Conservation (phyloP, 768 basidiomycete species). For the Calocera viscosa region DNA sequence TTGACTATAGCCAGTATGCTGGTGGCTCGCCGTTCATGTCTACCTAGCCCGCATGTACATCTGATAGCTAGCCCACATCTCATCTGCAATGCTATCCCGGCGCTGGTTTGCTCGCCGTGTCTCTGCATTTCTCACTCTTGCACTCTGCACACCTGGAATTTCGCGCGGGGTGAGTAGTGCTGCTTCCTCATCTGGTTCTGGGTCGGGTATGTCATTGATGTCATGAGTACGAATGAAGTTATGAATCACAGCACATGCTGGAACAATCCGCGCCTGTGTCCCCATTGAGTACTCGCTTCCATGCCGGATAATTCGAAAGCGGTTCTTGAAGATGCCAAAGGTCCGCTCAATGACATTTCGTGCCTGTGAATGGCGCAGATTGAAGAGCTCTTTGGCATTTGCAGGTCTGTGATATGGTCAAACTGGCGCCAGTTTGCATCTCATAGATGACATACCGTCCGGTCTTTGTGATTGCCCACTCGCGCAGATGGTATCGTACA, state of each 20-base stretch:
- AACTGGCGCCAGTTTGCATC: neutral
- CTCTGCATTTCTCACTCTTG: neutral
- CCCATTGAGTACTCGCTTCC: slow-evolving; percentile 14
- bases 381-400: slow-evolving; percentile 22
- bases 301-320: slow-evolving; percentile 10
- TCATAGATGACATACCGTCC: slow-evolving; percentile 10
- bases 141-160: neutral
- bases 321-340: slow-evolving; percentile 20
- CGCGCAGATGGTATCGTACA: slow-evolving; percentile 27
- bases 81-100: slow-evolving; percentile 24
- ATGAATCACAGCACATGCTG: slow-evolving; percentile 18
- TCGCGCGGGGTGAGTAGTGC: neutral
- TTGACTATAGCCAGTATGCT: neutral
- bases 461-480: slow-evolving; percentile 22
- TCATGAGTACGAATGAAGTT: slow-evolving; percentile 22
- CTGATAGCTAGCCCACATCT: slow-evolving; percentile 26
- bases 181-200: neutral
- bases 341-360: slow-evolving; percentile 22
- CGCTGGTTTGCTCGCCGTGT: neutral
- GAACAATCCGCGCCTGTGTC: slow-evolving; percentile 19
- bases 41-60: neutral
- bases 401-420: slow-evolving; percentile 13
- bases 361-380: slow-evolving; percentile 20
- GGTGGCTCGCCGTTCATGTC: slow-evolving; percentile 9
- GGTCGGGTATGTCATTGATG: slow-evolving; percentile 12